phyloP scores from a whole-genome alignment of 306 rosid species.

The Abrus precatorius region DNA sequence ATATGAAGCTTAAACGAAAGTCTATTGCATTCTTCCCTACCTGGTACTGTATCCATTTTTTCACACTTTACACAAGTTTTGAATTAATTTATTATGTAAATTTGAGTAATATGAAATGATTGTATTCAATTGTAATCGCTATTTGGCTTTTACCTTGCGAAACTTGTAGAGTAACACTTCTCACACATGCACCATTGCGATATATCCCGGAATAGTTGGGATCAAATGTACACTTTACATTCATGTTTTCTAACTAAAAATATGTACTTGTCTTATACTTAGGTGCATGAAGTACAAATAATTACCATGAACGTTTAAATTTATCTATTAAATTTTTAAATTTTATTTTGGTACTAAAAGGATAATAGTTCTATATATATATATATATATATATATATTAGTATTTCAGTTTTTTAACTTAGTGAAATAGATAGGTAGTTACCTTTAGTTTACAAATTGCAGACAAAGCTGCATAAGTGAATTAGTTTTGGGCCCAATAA shows the following conservation, averaged over 20 bases:
- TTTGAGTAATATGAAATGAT: slow-evolving; percentile 30
- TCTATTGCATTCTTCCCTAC: slow-evolving; percentile 24
- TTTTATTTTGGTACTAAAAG: neutral
- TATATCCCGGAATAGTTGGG: neutral
- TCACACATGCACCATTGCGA: neutral
- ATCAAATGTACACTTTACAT: neutral
- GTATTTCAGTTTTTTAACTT: too few species aligned
- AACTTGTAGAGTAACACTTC: neutral
- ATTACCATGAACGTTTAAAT: neutral
- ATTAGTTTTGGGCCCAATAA: too few species aligned
- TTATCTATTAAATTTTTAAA: neutral
- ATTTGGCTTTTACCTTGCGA: neutral
- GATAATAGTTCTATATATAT: too few species aligned
- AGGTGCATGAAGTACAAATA: neutral
- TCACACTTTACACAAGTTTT: slow-evolving; percentile 6
- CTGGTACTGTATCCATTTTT: slow-evolving; percentile 27
- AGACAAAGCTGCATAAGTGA: too few species aligned
- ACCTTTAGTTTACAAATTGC: too few species aligned
- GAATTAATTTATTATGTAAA: slow-evolving; percentile 45
- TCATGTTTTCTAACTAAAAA: neutral
- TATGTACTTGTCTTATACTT: neutral
- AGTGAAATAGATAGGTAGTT: too few species aligned
- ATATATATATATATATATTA: too few species aligned
- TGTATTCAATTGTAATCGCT: slow-evolving; percentile 27
- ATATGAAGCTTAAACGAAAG: slow-evolving; percentile 39